Conservation (phyloP, 78 protist species). For the Dictyostelium capitatum region DNA sequence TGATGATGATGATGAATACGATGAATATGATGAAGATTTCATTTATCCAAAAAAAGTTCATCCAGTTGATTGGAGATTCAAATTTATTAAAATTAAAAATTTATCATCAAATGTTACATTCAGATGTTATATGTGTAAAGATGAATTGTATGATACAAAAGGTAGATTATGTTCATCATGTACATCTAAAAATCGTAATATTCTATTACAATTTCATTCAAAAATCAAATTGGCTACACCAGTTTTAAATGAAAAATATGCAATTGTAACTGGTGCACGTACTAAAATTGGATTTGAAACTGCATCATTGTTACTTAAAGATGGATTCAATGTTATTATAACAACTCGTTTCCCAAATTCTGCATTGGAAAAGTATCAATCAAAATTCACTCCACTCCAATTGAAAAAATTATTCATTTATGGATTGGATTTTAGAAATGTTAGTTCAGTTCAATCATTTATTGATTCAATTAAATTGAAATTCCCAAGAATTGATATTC, state of each 20-base stretch:
- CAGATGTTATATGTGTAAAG: slow-evolving; percentile 21
- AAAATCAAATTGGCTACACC: no score
- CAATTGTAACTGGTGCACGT: slow-evolving; percentile 89
- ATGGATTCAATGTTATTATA: slow-evolving; percentile 77
- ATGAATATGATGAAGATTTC: no score
- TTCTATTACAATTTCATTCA: no score
- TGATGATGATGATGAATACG: not conserved
- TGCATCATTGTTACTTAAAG: slow-evolving; percentile 27
- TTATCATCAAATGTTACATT: not conserved
- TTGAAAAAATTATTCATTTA: slow-evolving; percentile 34
- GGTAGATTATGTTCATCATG: not conserved
- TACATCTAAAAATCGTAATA: no score
- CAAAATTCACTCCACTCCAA: not conserved
- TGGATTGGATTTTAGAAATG: slow-evolving; percentile 81
- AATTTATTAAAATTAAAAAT: not conserved
- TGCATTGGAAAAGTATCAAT: not conserved
- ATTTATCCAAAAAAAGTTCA: not conserved
- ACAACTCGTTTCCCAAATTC: slow-evolving; percentile 88
- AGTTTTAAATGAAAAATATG: slow-evolving; percentile 26
- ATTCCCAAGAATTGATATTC: slow-evolving; percentile 77
- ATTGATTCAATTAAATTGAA: not conserved
- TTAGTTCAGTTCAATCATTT: slow-evolving; percentile 61
- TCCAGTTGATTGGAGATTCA: slow-evolving; percentile 23
- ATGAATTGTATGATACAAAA: not conserved
- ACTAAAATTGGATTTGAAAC: slow-evolving; percentile 84